A percentile compares a stretch with the other conserved stretches of the same genome.
phyloP scores from a whole-genome alignment of 805 yeast species.

The Pachysolen tannophilus region DNA sequence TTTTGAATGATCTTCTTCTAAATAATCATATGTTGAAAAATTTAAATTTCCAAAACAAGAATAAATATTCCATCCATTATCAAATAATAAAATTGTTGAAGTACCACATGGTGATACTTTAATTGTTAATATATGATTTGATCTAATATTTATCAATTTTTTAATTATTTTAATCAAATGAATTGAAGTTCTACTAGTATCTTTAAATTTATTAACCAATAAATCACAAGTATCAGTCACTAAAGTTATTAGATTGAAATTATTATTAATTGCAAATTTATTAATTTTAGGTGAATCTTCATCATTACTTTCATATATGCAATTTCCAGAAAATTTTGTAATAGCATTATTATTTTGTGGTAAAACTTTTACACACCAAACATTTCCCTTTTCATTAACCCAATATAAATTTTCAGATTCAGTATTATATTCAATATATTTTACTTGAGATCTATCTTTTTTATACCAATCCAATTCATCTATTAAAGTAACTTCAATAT shows the following conservation, averaged over 20 bases:
- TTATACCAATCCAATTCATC: conserved; percentile 26
- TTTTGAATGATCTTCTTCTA: conserved; percentile 17
- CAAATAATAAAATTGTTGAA: conserved; percentile 17
- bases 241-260: conserved; percentile 31
- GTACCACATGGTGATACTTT: conserved; percentile 20
- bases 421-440: conserved; percentile 13
- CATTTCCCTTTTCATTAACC: conserved; percentile 21
- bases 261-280: conserved; percentile 29
- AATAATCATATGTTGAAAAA: conserved; percentile 30
- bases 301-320: conserved; percentile 13
- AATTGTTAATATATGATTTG: conserved; percentile 21
- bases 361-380: conserved; percentile 18
- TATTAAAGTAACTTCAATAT: conserved; percentile 19
- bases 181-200: conserved; percentile 26
- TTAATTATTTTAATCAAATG: conserved; percentile 11
- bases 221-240: conserved; percentile 29
- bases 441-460: conserved; percentile 11
- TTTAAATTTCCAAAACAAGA: conserved; percentile 40
- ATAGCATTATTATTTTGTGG: not conserved
- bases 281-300: conserved; percentile 9
- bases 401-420: conserved; percentile 21
- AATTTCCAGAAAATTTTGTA: conserved; percentile 16
- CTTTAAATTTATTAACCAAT: conserved; percentile 26
- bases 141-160: conserved; percentile 7
- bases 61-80: conserved; percentile 38